Conservation (phyloP, 2,329 filamentous ascomycete genomes). For the Mollisia scopiformis region DNA sequence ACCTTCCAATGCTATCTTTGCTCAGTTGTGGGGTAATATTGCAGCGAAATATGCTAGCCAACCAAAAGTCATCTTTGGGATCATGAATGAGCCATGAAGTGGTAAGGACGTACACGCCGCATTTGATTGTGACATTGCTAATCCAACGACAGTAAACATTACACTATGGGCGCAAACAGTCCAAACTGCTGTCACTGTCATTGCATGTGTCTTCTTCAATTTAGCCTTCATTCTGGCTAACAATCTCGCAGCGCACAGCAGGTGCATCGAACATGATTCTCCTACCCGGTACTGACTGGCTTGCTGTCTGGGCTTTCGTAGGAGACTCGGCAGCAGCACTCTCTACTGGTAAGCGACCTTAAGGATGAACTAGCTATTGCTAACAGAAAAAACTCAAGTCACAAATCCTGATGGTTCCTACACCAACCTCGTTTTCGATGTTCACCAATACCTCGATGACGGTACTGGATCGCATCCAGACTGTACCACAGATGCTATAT, state of each 20-base stretch:
- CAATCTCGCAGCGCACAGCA: not conserved
- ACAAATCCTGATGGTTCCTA: constrained; percentile 60
- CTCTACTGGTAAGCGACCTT: too few relatives aligned
- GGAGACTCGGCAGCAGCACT: constrained; percentile 53
- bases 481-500: not conserved
- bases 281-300: not conserved
- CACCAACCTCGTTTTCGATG: not conserved
- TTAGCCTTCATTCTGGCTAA: not conserved
- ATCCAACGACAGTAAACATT: not conserved
- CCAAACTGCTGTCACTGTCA: not conserved
- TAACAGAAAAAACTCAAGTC: too few relatives aligned
- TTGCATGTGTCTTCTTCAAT: not conserved
- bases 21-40: constrained; percentile 57
- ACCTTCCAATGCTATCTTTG: constrained; percentile 59
- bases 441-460: not conserved
- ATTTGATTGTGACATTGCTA: not conserved
- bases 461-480: not conserved
- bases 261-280: not conserved
- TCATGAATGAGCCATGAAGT: constrained; percentile 72
- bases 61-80: constrained; percentile 59
- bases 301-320: constrained; percentile 43
- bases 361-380: too few relatives aligned
- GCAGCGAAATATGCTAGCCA: constrained; percentile 58
- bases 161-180: not conserved
- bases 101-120: constrained; percentile 43